These are phyloP conservation scores for Diaporthe citrichinensis DNA, from an alignment of 2,329 filamentous ascomycete species.

Conservation along the genomic window DNA sequence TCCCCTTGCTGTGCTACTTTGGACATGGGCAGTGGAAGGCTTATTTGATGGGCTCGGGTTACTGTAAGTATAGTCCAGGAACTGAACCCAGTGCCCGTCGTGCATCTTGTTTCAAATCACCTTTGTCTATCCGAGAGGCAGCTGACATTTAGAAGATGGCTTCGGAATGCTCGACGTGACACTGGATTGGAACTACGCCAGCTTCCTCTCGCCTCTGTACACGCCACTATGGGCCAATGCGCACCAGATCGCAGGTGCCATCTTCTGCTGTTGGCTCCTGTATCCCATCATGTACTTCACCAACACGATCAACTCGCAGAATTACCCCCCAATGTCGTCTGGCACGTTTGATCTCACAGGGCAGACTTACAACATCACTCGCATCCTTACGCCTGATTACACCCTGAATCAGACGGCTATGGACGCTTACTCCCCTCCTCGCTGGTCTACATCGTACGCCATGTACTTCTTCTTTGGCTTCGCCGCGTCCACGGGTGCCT, in stretches of 20 bases:
- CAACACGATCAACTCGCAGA: constrained; percentile 44
- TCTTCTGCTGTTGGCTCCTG: constrained; percentile 43
- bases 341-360: constrained; percentile 48
- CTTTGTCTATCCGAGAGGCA: not conserved
- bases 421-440: constrained; percentile 47
- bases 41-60: constrained; percentile 49
- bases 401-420: constrained; percentile 48
- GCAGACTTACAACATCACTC: constrained; percentile 47
- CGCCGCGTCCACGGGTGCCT: constrained; percentile 50
- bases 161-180: constrained; percentile 50
- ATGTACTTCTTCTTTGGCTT: constrained; percentile 54
- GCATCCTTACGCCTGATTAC: constrained; percentile 47
- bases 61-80: constrained; percentile 13
- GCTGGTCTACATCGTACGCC: constrained; percentile 49
- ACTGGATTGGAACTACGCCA: constrained; percentile 49
- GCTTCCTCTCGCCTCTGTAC: constrained; percentile 45
- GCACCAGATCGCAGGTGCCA: constrained; percentile 42
- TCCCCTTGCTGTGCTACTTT: constrained; percentile 50
- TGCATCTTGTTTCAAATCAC: not conserved
- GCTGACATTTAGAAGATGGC: constrained; percentile 40
- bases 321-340: constrained; percentile 45
- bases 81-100: not conserved
- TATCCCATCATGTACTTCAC: constrained; percentile 47
- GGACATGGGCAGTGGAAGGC: constrained; percentile 51
- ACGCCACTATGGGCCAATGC: constrained; percentile 46